These are phyloP conservation scores for Acanthamoeba lenticulata DNA, from an alignment of 208 protist genomes.

Conservation along the genomic window DNA sequence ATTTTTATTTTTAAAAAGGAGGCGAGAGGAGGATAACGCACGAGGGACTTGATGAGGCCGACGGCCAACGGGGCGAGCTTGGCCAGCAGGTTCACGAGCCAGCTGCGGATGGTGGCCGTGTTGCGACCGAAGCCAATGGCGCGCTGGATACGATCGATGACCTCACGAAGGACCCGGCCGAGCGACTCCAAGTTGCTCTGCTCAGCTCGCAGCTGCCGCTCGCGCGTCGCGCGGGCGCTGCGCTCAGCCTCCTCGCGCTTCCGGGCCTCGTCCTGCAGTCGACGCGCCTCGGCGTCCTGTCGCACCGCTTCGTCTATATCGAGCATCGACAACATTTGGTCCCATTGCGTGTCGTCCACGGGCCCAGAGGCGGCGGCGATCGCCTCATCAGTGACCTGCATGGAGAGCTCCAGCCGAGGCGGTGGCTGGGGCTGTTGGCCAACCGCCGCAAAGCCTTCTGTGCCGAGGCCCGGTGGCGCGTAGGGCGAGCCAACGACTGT, in stretches of 20 bases:
- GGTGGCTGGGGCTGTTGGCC: no score
- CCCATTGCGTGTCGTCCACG: background rate
- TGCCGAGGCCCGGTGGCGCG: no score
- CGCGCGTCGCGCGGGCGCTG: background rate
- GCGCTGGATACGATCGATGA: background rate
- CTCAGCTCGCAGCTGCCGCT: background rate
- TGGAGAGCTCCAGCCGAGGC: no score
- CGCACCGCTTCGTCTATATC: background rate
- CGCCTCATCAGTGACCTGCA: no score
- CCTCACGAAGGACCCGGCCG: background rate
- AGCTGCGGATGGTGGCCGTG: background rate
- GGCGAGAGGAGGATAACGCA: background rate
- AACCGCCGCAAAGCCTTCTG: no score
- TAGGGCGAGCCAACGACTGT: background rate
- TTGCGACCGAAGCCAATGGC: background rate
- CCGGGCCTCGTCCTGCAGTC: background rate
- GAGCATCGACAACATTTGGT: background rate
- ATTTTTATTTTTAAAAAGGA: no score
- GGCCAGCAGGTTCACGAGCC: background rate
- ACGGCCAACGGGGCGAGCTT: background rate
- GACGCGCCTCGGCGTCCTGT: background rate
- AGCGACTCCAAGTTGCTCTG: background rate
- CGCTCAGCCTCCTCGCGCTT: background rate
- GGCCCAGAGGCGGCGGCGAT: no score
- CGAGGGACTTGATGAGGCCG: background rate